Evolutionary conservation across 2,329 filamentous ascomycete genomes (phyloP).

Genomic region (Furcasterigmium sp.): DNA sequence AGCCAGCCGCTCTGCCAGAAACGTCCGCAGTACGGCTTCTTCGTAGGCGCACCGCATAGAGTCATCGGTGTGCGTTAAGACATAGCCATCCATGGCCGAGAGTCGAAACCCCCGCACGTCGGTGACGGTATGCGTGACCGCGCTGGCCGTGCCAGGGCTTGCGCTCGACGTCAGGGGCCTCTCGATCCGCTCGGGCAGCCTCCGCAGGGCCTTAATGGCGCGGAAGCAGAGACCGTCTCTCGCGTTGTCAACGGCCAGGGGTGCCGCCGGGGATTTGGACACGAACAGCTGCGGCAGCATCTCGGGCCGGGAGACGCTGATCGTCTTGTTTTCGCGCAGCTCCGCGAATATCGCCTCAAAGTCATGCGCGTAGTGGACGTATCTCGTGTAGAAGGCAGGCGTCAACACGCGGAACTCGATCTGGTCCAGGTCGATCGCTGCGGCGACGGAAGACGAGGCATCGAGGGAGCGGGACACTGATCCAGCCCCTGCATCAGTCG

Average conservation of each 20-base stretch:
- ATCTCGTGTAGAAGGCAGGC: slow-evolving; percentile 62
- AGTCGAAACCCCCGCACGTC: slow-evolving; percentile 44
- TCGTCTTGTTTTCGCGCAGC: slow-evolving; percentile 51
- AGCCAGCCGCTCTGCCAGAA: slow-evolving; percentile 37
- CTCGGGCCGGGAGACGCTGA: slow-evolving; percentile 50
- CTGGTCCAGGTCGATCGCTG: slow-evolving; percentile 19
- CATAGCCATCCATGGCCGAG: slow-evolving; percentile 46
- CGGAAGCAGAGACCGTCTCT: slow-evolving; percentile 37
- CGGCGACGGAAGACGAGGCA: no score
- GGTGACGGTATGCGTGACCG: slow-evolving; percentile 6
- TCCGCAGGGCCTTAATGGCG: slow-evolving; percentile 37
- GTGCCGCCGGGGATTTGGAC: slow-evolving; percentile 30
- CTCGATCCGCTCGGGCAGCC: slow-evolving; percentile 32
- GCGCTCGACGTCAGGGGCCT: slow-evolving; percentile 34
- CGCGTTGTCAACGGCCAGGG: slow-evolving; percentile 25
- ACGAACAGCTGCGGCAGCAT: slow-evolving; percentile 39
- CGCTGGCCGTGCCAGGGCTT: slow-evolving; percentile 1
- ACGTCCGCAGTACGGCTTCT: slow-evolving; percentile 30
- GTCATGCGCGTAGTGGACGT: slow-evolving; percentile 57
- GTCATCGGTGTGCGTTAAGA: slow-evolving; percentile 27
- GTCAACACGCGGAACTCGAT: slow-evolving; percentile 56
- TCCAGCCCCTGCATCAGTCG: background rate
- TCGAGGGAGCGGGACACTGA: no score
- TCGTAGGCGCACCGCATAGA: slow-evolving; percentile 27
- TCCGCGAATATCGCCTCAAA: slow-evolving; percentile 59